Conservation (phyloP, 2,329 filamentous ascomycete species). For the Elsinoe perseae region DNA sequence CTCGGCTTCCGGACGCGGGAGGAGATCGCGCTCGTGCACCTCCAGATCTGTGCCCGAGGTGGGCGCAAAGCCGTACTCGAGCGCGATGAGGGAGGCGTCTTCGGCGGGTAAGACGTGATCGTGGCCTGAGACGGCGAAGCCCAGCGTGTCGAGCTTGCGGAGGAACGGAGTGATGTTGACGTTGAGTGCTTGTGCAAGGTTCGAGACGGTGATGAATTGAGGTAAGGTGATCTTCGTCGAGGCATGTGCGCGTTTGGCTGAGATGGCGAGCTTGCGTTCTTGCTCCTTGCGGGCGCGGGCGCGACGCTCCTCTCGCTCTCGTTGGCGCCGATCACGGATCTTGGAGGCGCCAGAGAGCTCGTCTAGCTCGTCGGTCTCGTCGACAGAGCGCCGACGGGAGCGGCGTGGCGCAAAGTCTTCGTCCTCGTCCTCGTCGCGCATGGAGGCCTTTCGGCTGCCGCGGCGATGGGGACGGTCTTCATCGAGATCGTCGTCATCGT, state of each 20-base stretch:
- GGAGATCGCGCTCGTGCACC: slow-evolving; percentile 61
- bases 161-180: slow-evolving; percentile 66
- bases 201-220: slow-evolving; percentile 83
- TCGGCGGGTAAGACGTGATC: slow-evolving; percentile 87
- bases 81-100: slow-evolving; percentile 79
- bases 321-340: slow-evolving; percentile 20
- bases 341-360: slow-evolving; percentile 18
- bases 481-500: slow-evolving; percentile 16
- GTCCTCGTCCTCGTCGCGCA: slow-evolving; percentile 16
- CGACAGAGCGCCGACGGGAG: slow-evolving; percentile 15
- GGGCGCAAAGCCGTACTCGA: slow-evolving; percentile 88
- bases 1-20: slow-evolving; percentile 53
- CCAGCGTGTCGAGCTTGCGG: slow-evolving; percentile 68
- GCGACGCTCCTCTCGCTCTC: slow-evolving; percentile 21
- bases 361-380: slow-evolving; percentile 16
- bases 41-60: slow-evolving; percentile 52
- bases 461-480: slow-evolving; percentile 15
- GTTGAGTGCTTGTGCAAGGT: slow-evolving; percentile 67
- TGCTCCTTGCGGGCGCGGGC: slow-evolving; percentile 24
- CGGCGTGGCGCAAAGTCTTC: slow-evolving; percentile 17
- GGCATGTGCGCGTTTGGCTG: slow-evolving; percentile 30
- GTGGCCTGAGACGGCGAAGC: slow-evolving; percentile 75
- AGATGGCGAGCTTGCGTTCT: slow-evolving; percentile 19
- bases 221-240: slow-evolving; percentile 66
- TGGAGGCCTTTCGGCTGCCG: slow-evolving; percentile 17